Evolutionary conservation across 805 yeast genomes (phyloP).

Genomic region (Alloascoidea hylecoeti): DNA sequence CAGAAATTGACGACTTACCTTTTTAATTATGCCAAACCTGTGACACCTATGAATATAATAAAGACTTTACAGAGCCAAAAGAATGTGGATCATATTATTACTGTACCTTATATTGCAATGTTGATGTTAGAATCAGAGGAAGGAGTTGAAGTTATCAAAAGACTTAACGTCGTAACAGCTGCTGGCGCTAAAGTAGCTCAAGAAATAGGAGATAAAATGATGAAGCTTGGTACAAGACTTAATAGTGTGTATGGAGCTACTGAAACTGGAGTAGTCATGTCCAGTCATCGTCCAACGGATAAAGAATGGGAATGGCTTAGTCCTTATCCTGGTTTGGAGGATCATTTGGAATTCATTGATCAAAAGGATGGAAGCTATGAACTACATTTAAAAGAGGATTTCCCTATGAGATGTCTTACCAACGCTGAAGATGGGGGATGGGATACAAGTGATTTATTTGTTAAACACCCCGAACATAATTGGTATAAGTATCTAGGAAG

Average conservation of each 20-base stretch:
- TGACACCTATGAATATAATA: conserved; percentile 4
- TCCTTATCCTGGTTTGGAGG: too few relatives aligned
- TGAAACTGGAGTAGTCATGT: conserved; percentile 7
- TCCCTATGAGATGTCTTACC: too few relatives aligned
- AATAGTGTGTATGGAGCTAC: too few relatives aligned
- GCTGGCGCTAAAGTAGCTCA: conserved; percentile 7
- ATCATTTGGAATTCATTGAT: too few relatives aligned
- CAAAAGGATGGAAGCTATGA: too few relatives aligned
- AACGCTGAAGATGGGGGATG: too few relatives aligned
- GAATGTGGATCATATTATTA: conserved; percentile 5
- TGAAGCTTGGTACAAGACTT: too few relatives aligned
- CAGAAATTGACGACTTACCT: conserved; percentile 3
- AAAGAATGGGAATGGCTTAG: too few relatives aligned
- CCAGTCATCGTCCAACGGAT: too few relatives aligned
- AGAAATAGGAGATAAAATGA: conserved; percentile 5
- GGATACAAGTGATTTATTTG: too few relatives aligned
- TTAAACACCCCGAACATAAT: too few relatives aligned
- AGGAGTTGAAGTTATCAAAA: conserved; percentile 4
- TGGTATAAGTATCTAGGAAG: conserved; percentile 8
- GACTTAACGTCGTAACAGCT: conserved; percentile 4
- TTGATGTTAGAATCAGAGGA: conserved; percentile 5
- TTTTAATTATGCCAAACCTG: conserved; percentile 4
- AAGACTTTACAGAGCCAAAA: conserved; percentile 3
- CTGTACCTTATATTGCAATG: conserved; percentile 7
- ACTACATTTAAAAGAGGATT: too few relatives aligned